phyloP scores from a whole-genome alignment of 331 rosid species.

The Telfairia occidentalis region DNA sequence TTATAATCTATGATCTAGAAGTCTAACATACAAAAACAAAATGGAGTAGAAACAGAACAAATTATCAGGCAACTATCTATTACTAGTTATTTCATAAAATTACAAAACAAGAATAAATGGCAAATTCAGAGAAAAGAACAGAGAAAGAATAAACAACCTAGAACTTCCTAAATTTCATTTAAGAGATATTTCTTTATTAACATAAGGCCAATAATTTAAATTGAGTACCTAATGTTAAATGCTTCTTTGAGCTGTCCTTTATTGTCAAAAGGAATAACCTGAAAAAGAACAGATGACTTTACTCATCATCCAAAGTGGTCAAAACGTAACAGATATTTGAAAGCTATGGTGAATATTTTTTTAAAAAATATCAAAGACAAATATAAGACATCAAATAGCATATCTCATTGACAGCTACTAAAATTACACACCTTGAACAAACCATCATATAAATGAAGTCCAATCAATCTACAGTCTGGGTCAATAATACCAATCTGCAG shows the following conservation, averaged over 20 bases:
- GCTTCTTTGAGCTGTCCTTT: slow-evolving; percentile 98
- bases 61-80: not conserved
- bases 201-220: not conserved
- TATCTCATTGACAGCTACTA: not conserved
- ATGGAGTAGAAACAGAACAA: not conserved
- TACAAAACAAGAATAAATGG: not conserved
- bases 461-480: slow-evolving; percentile 94
- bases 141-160: not conserved
- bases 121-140: not conserved
- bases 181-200: not conserved
- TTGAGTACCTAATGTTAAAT: slow-evolving; percentile 75
- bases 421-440: slow-evolving; percentile 56
- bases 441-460: slow-evolving; percentile 96
- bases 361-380: not conserved
- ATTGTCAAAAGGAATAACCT: slow-evolving; percentile 96
- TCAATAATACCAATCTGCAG: slow-evolving; percentile 94
- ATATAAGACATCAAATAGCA: not conserved
- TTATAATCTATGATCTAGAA: not conserved
- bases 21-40: not conserved
- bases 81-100: not conserved
- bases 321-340: not conserved
- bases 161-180: not conserved
- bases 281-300: slow-evolving; percentile 17
- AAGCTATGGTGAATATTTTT: not conserved
- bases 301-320: slow-evolving; percentile 6